Evolutionary conservation across 306 rosid genomes (phyloP).

Genomic region (Begonia masoniana): DNA sequence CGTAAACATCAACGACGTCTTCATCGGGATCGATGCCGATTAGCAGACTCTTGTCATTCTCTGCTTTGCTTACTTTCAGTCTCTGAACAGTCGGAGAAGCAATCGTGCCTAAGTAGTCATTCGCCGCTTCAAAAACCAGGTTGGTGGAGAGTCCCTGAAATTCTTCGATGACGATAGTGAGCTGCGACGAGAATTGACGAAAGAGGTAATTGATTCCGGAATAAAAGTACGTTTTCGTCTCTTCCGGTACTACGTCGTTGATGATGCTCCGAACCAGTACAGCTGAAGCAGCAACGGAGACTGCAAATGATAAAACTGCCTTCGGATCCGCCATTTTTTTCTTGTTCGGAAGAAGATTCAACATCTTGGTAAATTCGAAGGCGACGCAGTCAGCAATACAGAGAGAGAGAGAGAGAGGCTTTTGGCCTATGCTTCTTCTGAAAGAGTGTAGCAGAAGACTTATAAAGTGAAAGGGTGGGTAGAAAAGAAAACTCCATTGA

Average conservation of each 20-base stretch:
- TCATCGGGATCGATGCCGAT: constrained; percentile 35
- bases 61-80: constrained; percentile 33
- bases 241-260: constrained; percentile 31
- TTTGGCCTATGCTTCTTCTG: too few species aligned
- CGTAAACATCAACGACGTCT: constrained; percentile 21
- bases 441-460: too few species aligned
- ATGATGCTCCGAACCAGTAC: constrained; percentile 30
- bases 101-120: constrained; percentile 30
- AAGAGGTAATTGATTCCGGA: constrained; percentile 12
- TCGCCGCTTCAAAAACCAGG: constrained; percentile 47
- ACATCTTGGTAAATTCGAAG: neutral
- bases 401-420: too few species aligned
- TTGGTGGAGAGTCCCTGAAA: constrained; percentile 44
- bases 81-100: constrained; percentile 29
- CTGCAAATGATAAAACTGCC: neutral
- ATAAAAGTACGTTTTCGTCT: constrained; percentile 16
- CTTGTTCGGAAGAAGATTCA: neutral
- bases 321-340: neutral
- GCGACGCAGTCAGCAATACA: too few species aligned
- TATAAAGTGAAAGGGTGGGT: too few species aligned
- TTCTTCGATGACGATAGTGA: constrained; percentile 48
- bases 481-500: too few species aligned
- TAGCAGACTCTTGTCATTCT: constrained; percentile 15
- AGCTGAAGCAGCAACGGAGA: constrained; percentile 38
- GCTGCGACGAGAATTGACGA: constrained; percentile 25